phyloP scores from a whole-genome alignment of 2,329 filamentous ascomycete genomes.

The Pseudomassariella vexata region DNA sequence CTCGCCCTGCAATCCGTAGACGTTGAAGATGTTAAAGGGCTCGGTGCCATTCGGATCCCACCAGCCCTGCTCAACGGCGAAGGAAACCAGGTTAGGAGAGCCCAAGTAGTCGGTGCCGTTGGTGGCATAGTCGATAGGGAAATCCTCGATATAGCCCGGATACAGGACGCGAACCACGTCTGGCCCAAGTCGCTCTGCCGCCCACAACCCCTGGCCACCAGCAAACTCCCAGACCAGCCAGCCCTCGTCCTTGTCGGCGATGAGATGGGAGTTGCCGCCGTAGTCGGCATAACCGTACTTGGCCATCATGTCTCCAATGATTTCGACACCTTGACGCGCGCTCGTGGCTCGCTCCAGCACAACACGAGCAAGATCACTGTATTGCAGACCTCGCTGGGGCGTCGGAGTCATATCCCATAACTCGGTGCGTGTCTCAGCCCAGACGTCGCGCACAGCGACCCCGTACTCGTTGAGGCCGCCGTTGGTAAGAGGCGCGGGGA shows the following conservation, averaged over 20 bases:
- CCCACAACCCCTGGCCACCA: slow-evolving; percentile 19
- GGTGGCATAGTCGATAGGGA: slow-evolving; percentile 17
- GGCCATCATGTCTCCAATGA: slow-evolving; percentile 31
- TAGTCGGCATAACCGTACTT: slow-evolving; percentile 35
- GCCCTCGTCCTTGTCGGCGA: slow-evolving; percentile 26
- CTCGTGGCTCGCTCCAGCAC: slow-evolving; percentile 33
- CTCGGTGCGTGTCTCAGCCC: slow-evolving; percentile 32
- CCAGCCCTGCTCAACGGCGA: slow-evolving; percentile 20
- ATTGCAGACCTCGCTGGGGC: slow-evolving; percentile 33
- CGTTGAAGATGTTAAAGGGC: slow-evolving; percentile 21
- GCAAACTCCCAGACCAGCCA: slow-evolving; percentile 24
- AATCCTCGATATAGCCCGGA: slow-evolving; percentile 22
- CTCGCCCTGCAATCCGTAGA: slow-evolving; percentile 16
- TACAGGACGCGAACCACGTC: slow-evolving; percentile 19
- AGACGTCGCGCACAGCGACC: slow-evolving; percentile 34
- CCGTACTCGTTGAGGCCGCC: slow-evolving; percentile 36
- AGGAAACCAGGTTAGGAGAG: slow-evolving; percentile 19
- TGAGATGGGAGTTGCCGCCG: slow-evolving; percentile 35
- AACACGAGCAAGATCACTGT: slow-evolving; percentile 32
- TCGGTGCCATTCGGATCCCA: slow-evolving; percentile 14
- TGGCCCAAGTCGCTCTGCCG: slow-evolving; percentile 17
- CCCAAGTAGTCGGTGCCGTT: slow-evolving; percentile 17
- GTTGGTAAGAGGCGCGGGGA: slow-evolving; percentile 35
- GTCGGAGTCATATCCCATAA: slow-evolving; percentile 32
- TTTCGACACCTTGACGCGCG: slow-evolving; percentile 34